Evolutionary conservation across 768 basidiomycete species (phyloP), one percentile per base, ranked within the genome.

Genomic region (Artomyces pyxidatus): DNA sequence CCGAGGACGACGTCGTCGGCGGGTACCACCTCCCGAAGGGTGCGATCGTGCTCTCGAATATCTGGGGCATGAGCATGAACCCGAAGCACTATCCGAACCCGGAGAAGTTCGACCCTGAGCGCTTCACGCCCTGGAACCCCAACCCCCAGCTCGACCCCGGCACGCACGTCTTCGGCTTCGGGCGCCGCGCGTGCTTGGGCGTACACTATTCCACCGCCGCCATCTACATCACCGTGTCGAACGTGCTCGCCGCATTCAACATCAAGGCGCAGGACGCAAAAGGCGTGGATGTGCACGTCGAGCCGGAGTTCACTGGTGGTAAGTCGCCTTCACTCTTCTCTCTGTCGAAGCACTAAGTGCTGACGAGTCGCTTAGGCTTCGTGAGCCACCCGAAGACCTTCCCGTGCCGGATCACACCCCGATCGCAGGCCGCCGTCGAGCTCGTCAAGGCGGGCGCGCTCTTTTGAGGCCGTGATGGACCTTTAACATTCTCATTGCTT

Each of bases 11-110:
- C 48, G 50, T 60, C 9, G 61, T 67, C 44, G 42, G 53, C 26
- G 67, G 66, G 3, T 65, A 66, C 53, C 52, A 45, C 37, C 64
- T 70, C 32, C 68, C 68, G 4, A 63, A 65, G 48, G 67, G 61
- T 16, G 52, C 65, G 16, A 60, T 65, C 37, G 48, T 69, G 10
- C 53, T 69, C 25, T 53, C 62, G 16, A 69, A 69, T 45, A 58
- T 68, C 39, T 69, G 65, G 65, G 54, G 51, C 26, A 56, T 56
- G 47, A 49, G 42, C 27, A 54, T 54, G 52, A 46, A 56, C 42
- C 47, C 48, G 22, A 54, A 49, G 9, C 39, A 49, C 19, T 56
- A 56, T 41, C 52, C 42, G 1, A 40, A 49, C 21, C 54, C 54
- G 23, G 39, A 45, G 6, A 14, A 37, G 9, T 56, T 56, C 52